These are phyloP conservation scores for Apophysomyces variabilis DNA, from an alignment of 371 early-diverging fungal genomes.

Conservation along the genomic window DNA sequence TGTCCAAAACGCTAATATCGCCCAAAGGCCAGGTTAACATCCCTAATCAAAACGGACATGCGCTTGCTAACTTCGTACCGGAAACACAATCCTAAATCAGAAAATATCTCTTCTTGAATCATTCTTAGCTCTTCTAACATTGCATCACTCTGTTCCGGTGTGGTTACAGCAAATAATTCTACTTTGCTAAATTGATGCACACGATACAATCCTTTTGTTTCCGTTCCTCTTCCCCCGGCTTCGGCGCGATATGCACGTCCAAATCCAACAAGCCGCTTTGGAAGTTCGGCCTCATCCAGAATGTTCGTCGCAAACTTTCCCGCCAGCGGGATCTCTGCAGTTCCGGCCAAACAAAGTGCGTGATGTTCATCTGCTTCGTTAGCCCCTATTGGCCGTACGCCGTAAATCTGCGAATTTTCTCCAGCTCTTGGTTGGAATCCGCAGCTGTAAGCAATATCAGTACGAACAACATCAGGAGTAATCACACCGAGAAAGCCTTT, in stretches of 20 bases:
- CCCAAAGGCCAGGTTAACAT: background rate
- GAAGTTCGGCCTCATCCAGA: slow-evolving; percentile 63
- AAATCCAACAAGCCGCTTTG: slow-evolving; percentile 76
- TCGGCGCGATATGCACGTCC: slow-evolving; percentile 91
- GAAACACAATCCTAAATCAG: slow-evolving; percentile 82
- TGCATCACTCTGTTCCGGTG: slow-evolving; percentile 64
- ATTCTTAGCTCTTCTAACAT: slow-evolving; percentile 73
- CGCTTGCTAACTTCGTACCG: slow-evolving; percentile 46
- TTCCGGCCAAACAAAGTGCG: slow-evolving; percentile 80
- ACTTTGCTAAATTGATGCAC: slow-evolving; percentile 96
- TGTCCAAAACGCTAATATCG: slow-evolving; percentile 72
- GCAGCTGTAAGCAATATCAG: slow-evolving; percentile 82
- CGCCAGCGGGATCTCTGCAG: slow-evolving; percentile 93
- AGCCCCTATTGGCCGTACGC: background rate
- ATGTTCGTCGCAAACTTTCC: slow-evolving; percentile 77
- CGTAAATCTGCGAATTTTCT: slow-evolving; percentile 86
- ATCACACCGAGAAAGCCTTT: slow-evolving; percentile 83
- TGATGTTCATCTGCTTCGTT: background rate
- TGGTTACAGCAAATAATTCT: slow-evolving; percentile 85
- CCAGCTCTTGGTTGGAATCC: slow-evolving; percentile 85
- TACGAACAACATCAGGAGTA: slow-evolving; percentile 87
- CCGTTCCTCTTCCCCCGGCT: slow-evolving; percentile 83
- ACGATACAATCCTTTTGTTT: slow-evolving; percentile 88
- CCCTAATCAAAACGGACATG: background rate
- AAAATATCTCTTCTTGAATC: slow-evolving; percentile 80